phyloP scores from a whole-genome alignment of 345 rosid genomes.

The Citrus sinensis region DVS_A1.0 CM039162.1:31576001-31576500 shows the following conservation, averaged over 20 bases:
- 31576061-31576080: background rate
- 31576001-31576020: background rate
- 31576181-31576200: background rate
- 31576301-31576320: background rate
- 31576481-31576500: conserved; percentile 41
- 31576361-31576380: background rate
- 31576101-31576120: background rate
- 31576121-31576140: background rate
- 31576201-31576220: background rate
- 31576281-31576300: background rate
- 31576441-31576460: background rate
- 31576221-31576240: background rate
- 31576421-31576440: no score
- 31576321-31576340: no score
- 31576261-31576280: background rate
- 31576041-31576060: background rate
- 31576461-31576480: conserved; percentile 35
- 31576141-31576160: background rate
- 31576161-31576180: background rate
- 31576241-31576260: background rate
- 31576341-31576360: background rate
- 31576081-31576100: background rate
- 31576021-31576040: background rate
- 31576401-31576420: no score
- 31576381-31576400: background rate